These are phyloP conservation scores for Sphagnum contortum DNA, from an alignment of 225 moss, liverwort and hornwort species.

Conservation along the genomic window DNA sequence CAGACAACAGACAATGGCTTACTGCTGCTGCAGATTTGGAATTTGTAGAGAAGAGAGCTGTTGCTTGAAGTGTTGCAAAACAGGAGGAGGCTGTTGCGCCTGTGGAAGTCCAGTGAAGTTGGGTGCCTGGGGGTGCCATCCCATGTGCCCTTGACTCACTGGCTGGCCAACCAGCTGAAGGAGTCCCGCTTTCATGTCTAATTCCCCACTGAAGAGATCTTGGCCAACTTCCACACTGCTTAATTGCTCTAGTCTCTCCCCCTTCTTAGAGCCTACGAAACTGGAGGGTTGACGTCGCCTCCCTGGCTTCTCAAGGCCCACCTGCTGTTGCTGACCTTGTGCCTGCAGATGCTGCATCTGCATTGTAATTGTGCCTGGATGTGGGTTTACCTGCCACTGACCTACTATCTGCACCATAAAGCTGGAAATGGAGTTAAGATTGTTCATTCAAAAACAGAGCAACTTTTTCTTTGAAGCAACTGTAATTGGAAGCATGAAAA, in stretches of 20 bases:
- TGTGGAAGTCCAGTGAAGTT: conserved; percentile 28
- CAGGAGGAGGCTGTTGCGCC: conserved; percentile 37
- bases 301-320: conserved; percentile 34
- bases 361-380: conserved; percentile 24
- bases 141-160: conserved; percentile 32
- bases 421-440: no score
- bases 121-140: conserved; percentile 47
- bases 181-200: conserved; percentile 24
- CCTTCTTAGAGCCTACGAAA: conserved; percentile 40
- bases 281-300: conserved; percentile 40
- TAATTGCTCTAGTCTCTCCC: conserved; percentile 30
- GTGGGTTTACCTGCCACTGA: conserved; percentile 39
- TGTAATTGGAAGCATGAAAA: no score
- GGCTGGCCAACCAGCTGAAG: conserved; percentile 35
- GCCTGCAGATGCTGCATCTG: conserved; percentile 34
- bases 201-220: conserved; percentile 9
- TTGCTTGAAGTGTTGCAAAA: conserved; percentile 60
- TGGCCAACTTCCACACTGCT: conserved; percentile 21
- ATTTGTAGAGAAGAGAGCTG: conserved; percentile 56
- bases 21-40: conserved; percentile 39
- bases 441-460: no score
- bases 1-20: not conserved
- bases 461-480: no score
- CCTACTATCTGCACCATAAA: conserved; percentile 36
- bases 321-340: conserved; percentile 35